Evolutionary conservation across 164 flowering plant species (phyloP), one percentile per base, ranked within the genome.

Genomic region (Sedum album): DNA sequence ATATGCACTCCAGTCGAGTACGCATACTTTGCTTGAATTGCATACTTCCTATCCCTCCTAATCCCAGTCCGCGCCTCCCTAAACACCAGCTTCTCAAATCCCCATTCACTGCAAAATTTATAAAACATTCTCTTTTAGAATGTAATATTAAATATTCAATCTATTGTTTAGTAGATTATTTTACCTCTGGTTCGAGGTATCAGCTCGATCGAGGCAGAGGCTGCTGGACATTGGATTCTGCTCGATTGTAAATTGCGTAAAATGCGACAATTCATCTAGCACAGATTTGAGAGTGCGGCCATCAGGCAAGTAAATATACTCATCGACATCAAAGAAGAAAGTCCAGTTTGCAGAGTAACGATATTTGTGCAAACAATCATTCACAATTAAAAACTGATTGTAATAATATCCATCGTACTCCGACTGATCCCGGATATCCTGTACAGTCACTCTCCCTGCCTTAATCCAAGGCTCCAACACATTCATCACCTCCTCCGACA

Each of bases 221-320:
- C 30, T 25, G 67, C 82, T 81, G 5, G 83, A 79, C 93, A 88
- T 88, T 2, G 89, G 84, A 67, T 80, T 83, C 76, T 88, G 90
- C 77, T 85, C 88, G 70, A 88, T 88, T 0, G 88, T 84, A 77
- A 88, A 85, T 76, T 88, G 90, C 30, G 88, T 80, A 25, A 73
- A 82, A 35, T 75, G 77, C 0, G 80, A 74, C 30, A 88, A 80
- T 70, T 77, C 82, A 0, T 49, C 23, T 68, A 88, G 46, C 1
- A 86, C 87, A 2, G 82, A 76, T 53, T 83, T 79, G 68, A 88
- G 66, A 0, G 73, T 79, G 2, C 61, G 73, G 39, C 83, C 82
- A 0, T 71, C 74, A 0, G 90, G 90, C 76, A 86, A 26, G 62
- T 78, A 86, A 17, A 88, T 81, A 44, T 83, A 88, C 80, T 88